Conservation (phyloP, 1,284 basidiomycete genomes). For the Puccinia novopanici region DNA sequence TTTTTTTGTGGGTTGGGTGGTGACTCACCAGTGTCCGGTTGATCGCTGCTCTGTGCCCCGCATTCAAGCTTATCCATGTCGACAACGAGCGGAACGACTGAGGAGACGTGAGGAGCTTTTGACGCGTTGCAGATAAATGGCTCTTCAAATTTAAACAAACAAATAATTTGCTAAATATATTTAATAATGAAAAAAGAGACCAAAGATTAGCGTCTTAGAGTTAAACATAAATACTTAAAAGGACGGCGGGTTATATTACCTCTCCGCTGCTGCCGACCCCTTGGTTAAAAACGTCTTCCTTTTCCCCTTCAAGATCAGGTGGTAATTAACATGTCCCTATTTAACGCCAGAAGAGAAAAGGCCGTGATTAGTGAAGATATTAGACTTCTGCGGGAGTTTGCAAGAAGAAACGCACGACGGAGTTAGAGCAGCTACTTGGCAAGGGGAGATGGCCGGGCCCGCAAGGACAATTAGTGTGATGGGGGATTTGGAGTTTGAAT, state of each 20-base stretch:
- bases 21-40: slow-evolving; percentile 5
- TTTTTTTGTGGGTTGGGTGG: not conserved
- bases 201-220: not conserved
- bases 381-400: not conserved
- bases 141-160: slow-evolving; percentile 15
- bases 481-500: slow-evolving; percentile 19
- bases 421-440: slow-evolving; percentile 32
- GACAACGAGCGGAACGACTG: not conserved
- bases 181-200: not conserved
- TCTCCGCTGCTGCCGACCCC: not conserved
- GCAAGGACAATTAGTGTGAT: slow-evolving; percentile 11
- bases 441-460: slow-evolving; percentile 34
- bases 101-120: slow-evolving; percentile 3
- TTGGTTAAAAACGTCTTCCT: not conserved
- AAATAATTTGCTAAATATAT: slow-evolving; percentile 8
- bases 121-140: not conserved
- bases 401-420: slow-evolving; percentile 9
- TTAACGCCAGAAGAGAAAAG: not conserved
- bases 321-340: slow-evolving; percentile 35
- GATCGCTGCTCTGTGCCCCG: slow-evolving; percentile 8
- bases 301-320: slow-evolving; percentile 21
- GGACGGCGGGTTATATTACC: slow-evolving; percentile 1
- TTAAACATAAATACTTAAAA: not conserved
- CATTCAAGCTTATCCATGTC: slow-evolving; percentile 21
- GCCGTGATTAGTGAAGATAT: not conserved